Evolutionary conservation across 768 basidiomycete genomes (phyloP).

Genomic region (Cystobasidium ongulense): DNA sequence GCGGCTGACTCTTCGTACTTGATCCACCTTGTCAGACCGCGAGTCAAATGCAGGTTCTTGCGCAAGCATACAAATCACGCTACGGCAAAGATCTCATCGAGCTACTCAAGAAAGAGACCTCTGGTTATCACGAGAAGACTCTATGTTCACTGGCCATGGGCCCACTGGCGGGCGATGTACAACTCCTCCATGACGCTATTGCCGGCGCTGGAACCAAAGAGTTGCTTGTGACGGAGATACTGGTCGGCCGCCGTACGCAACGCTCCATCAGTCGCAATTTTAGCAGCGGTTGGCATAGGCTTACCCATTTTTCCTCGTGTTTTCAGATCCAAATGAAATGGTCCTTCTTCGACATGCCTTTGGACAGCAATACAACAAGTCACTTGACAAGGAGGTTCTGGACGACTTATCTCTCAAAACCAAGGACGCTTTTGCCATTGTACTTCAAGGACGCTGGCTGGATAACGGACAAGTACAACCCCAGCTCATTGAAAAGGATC

Average conservation of each 20-base stretch:
- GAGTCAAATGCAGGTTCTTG: not conserved
- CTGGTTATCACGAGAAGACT: slow-evolving; percentile 23
- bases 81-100: slow-evolving; percentile 44
- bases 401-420: slow-evolving; percentile 36
- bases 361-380: slow-evolving; percentile 28
- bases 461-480: slow-evolving; percentile 25
- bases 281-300: not conserved
- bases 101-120: slow-evolving; percentile 30
- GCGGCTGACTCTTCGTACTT: too few relatives aligned
- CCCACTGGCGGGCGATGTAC: slow-evolving; percentile 43
- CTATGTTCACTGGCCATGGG: slow-evolving; percentile 34
- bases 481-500: slow-evolving; percentile 27
- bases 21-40: not conserved
- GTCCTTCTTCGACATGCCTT: slow-evolving; percentile 34
- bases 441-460: slow-evolving; percentile 25
- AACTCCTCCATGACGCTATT: slow-evolving; percentile 44
- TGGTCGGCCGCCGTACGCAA: slow-evolving; percentile 41
- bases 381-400: slow-evolving; percentile 30
- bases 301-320: not conserved
- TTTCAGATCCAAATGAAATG: slow-evolving; percentile 44
- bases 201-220: slow-evolving; percentile 46
- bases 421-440: slow-evolving; percentile 21
- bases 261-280: not conserved
- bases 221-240: slow-evolving; percentile 45
- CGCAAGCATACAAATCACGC: slow-evolving; percentile 40